Evolutionary conservation across 306 rosid species (phyloP), one percentile per base, ranked within the genome.

Genomic region (Cicer judaicum): DNA sequence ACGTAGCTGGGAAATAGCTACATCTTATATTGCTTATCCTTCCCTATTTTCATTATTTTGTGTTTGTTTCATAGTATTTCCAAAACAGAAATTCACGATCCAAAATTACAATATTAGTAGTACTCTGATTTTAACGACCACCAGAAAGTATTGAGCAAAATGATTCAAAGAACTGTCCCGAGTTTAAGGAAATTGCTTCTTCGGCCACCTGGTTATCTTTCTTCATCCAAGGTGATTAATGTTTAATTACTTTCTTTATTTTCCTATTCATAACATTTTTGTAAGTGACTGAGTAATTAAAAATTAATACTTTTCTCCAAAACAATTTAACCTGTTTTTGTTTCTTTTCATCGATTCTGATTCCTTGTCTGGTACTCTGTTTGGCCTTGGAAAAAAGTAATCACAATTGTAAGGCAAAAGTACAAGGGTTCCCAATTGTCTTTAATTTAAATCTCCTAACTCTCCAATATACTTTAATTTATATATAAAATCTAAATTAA

Each of bases 191-290:
- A 55, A 52, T 29, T 70, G 16, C 78, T 83, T 78, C 85, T 46
- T 73, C 72, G 2, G 14, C 34, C 53, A 14, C 34, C 53, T 24
- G 16, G 7, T n/a, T 65, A 38, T 48, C 12, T 15, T 34, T 68
- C 82, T 15, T 74, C 74, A 0, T 70, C 76, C 56, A 84, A 84
- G 92, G 96, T 90, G 44, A 59, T 24, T 14, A 43, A 10, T 40
- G 5, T 55, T 57, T 62, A 40, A 40, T 40, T 34, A 19, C 48
- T 29, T 16, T 7, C 47, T 9, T 56, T 54, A 13, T 7, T 49
- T 49, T n/a, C 14, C 7, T 7, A 2, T 24, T 24, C 29, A 24
- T 2, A 24, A 2, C 29, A 24, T 24, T 24, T 24, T 24, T 24
- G 29, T 24, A 24, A 24, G 29, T 24, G 3, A 24, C 29, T 2